Evolutionary conservation across 1,284 basidiomycete species (phyloP), one percentile per base, ranked within the genome.

Genomic region (Trichosporon asahii): DNA sequence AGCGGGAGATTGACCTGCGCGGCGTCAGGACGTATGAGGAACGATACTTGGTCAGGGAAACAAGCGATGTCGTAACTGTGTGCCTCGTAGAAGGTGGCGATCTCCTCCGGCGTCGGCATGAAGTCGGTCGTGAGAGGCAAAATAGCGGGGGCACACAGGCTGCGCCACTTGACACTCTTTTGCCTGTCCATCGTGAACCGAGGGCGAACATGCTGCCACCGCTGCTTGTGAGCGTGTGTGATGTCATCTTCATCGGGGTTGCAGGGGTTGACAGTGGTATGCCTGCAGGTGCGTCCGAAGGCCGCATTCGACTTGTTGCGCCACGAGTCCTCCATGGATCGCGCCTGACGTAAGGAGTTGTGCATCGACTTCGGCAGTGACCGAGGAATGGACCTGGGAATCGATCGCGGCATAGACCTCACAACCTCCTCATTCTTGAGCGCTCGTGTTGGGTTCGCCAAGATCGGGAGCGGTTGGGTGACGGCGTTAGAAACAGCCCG

Each of bases 41-140:
- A 95, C 2, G 84, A 84, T 12, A 82, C 74, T 66, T 82, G 81
- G 70, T 82, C 81, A 0, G 80, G 74, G 64, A 80, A 79, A 67
- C 83, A 83, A 9, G 84, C 81, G 71, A 86, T 79, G 35, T 82
- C 80, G 73, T 86, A 86, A 27, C 81, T 79, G 57, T 91, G 91
- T 11, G 93, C 89, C 72, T 91, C 90, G 80, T 93, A 97, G 7
- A 89, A 88, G 0, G 87, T 88, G 69, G 92, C 89, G 0, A 95
- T 86, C 76, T 95, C 92, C 12, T 89, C 86, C 15, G 86, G 86
- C 0, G 89, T 88, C 0, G 95, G 94, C 76, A 95, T 90, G 77
- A 92, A 89, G 76, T 95, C 93, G n/a, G 93, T 92, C 0, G 95
- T 96, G 63, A 99, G 86, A 0, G 96, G 96, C 8, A 99, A 86